Evolutionary conservation across 768 basidiomycete species (phyloP), one percentile per base, ranked within the genome.

Genomic region (Calocybe indica): DNA sequence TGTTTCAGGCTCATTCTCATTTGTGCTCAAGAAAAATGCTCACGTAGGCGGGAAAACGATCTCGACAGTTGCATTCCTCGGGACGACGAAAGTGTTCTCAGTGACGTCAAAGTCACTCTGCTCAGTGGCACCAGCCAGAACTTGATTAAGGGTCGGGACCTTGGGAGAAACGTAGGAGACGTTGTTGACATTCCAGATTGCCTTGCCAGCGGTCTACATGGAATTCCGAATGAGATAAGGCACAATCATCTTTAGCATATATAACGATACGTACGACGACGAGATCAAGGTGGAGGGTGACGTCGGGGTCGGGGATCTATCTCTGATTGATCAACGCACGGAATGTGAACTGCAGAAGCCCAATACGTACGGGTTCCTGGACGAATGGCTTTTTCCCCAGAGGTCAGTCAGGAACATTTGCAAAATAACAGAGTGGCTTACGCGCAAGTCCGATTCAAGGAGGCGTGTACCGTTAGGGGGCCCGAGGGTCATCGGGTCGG

Each of bases 21-120:
- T 6, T 10, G 29, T 14, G 13, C 15, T 3, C 5, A 13, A 13
- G 8, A 22, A n/a, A 31, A 22, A 12, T 9, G 35, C 56, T 7
- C 40, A 60, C 60, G 52, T 55, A 4, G 54, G 54, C 9, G 63
- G 61, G 61, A 74, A 64, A 11, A 54, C 58, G 5, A 76, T 29
- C 47, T 75, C 69, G 41, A 75, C 62, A 31, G 63, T 58, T 40
- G 65, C 58, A 52, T 73, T 68, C 9, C 45, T 36, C 0, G 71
- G 70, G 11, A 75, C 52, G 13, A 66, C 50, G 47, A 71, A 74
- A 3, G 73, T 67, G 40, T 72, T 62, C 40, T 70, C 70, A 5
- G 62, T 58, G 4, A 54, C 37, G 13, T 61, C 58, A 48, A 72
- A 61, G 37, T 68, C 62, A 1, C 58, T 52, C 0, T 62, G 48